Base-by-base conservation (phyloP, 2,329 filamentous ascomycete genomes). In the Anisogramma anomala region DNA sequence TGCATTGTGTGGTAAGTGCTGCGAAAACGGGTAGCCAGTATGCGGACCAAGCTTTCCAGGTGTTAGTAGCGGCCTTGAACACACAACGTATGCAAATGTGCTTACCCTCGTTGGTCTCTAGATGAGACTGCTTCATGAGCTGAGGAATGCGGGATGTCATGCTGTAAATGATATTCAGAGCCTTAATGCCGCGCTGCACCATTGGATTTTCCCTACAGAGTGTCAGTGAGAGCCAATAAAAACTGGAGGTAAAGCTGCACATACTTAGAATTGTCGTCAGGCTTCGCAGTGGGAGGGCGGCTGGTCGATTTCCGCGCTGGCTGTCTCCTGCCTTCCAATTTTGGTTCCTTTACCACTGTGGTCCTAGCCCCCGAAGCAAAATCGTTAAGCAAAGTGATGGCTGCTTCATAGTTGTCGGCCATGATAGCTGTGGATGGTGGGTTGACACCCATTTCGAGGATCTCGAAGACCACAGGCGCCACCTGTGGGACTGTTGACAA, bases 11-110 rank as follows among this genome's bases (percentile, higher is more conserved):
- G 3, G 84, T 91, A 14, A 98, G 66, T 5, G 86, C 84, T 51
- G 86, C 78, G 61, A 98, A 91, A 19, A 98, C 87, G 2, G 89
- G 91, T 11, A 88, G 80, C 91, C 91, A 98, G 59, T 98, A 98
- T 7, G 91, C 86, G 37, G 86, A 87, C 91, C 91, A 98, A 11
- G 91, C 91, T 84, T 48, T 34, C 23, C 36, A 52, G 45, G 30
- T 51, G 49, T 58, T 45, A 61, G 57, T 31, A 20, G 33, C 20
- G 5, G 17, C 11, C 3, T 19, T 27, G 19, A 15, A 28, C 9
- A 17, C 10, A 13, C 20, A n/a, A 13, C 30, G 11, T 11, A n/a
- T 23, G 8, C 1, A 14, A 11, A 3, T 13, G 22, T 32, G 50
- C 67, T 47, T 62, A 84, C 82, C 82, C 70, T 94, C 84, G 45